A percentile compares a stretch with the other conserved stretches of the same genome.
These are phyloP conservation scores for Alloascoidea hylecoeti DNA, from an alignment of 805 yeast genomes.

Conservation along the genomic window DNA sequence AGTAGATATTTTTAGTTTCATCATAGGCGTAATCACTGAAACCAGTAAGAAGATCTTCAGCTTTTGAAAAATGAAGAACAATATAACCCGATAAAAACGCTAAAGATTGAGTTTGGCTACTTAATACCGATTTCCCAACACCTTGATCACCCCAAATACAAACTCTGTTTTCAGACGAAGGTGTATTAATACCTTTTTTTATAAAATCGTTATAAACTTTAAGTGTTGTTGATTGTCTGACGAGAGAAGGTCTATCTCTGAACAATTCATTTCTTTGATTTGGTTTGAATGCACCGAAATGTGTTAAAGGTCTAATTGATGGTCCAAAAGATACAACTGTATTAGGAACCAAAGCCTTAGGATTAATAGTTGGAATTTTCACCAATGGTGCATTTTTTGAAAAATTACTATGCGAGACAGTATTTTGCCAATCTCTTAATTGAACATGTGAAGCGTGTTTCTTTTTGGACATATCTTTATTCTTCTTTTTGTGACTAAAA, in stretches of 20 bases:
- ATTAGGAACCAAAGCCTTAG: too few species aligned
- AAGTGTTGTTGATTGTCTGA: constrained; percentile 32
- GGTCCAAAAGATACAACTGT: too few species aligned
- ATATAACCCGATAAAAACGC: constrained; percentile 25
- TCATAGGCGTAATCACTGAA: constrained; percentile 52
- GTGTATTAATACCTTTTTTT: constrained; percentile 15
- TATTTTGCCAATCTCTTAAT: neutral
- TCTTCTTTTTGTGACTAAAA: too few species aligned
- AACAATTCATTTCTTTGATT: constrained; percentile 59
- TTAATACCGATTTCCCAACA: constrained; percentile 61
- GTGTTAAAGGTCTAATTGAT: too few species aligned
- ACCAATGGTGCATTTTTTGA: too few species aligned
- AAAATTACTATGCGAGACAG: neutral
- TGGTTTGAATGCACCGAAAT: constrained; percentile 51
- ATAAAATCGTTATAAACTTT: constrained; percentile 24
- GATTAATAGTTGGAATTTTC: too few species aligned
- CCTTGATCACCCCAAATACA: constrained; percentile 61
- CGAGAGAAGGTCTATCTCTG: constrained; percentile 41
- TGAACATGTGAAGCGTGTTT: too few species aligned
- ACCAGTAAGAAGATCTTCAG: constrained; percentile 55
- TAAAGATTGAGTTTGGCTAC: constrained; percentile 58
- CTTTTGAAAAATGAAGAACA: constrained; percentile 50
- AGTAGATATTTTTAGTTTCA: constrained; percentile 31
- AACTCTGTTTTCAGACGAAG: constrained; percentile 30
- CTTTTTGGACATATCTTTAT: too few species aligned